phyloP scores from a whole-genome alignment of 176 grass and related monocot genomes.

The Lolium multiflorum region DNA sequence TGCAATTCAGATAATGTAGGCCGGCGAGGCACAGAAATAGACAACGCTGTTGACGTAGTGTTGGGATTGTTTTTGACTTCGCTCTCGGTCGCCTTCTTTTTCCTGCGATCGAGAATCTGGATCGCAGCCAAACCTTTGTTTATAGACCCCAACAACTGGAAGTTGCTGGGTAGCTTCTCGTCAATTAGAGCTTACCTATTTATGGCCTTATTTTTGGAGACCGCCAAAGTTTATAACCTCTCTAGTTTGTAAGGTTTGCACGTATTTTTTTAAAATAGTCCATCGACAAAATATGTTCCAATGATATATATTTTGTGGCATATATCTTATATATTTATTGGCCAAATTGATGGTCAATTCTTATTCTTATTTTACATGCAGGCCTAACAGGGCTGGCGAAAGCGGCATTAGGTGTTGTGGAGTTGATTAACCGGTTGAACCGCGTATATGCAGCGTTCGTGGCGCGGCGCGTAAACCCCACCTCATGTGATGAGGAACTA shows the following conservation, averaged over 20 bases:
- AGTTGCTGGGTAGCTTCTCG: neutral
- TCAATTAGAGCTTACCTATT: neutral
- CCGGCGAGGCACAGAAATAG: neutral
- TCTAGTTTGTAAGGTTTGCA: too few species aligned
- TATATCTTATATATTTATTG: too few species aligned
- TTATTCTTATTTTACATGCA: too few species aligned
- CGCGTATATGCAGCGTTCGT: neutral
- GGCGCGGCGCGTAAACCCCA: too few species aligned
- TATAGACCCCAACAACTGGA: neutral
- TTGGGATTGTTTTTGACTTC: neutral
- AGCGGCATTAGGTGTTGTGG: too few species aligned
- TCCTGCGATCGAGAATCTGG: neutral
- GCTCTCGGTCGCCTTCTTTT: neutral
- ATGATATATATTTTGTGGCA: too few species aligned
- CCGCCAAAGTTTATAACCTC: neutral
- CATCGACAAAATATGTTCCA: too few species aligned
- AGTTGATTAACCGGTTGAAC: neutral
- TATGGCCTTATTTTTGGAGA: neutral
- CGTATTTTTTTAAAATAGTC: too few species aligned
- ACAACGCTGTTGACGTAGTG: neutral
- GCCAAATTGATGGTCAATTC: too few species aligned
- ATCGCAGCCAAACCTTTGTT: neutral
- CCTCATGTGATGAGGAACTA: too few species aligned
- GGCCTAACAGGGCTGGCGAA: too few species aligned
- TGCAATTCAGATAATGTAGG: neutral